phyloP scores from a whole-genome alignment of 1,284 basidiomycete genomes.

The Melanopsichium pennsylvanicum region DNA sequence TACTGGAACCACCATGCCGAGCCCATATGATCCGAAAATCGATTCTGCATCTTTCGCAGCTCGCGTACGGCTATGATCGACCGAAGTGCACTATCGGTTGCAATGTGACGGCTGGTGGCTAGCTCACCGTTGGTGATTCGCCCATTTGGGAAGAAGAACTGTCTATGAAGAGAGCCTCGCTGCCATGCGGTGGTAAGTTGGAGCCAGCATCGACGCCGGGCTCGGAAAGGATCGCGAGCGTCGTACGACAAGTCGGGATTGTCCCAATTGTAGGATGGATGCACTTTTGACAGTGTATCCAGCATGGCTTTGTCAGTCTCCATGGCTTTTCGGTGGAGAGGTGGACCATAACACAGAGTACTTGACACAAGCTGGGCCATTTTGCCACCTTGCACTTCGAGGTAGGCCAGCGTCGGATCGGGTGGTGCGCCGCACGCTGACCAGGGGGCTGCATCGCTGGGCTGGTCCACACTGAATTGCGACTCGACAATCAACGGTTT shows the following conservation, averaged over 20 bases:
- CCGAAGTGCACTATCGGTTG: constrained; percentile 28
- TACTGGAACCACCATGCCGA: constrained; percentile 49
- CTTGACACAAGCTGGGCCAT: constrained; percentile 37
- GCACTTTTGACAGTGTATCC: constrained; percentile 12
- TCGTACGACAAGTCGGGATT: constrained; percentile 30
- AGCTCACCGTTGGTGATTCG: constrained; percentile 45
- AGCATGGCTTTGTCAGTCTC: constrained; percentile 33
- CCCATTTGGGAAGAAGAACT: constrained; percentile 46
- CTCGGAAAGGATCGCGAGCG: constrained; percentile 30
- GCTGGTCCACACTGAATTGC: constrained; percentile 48
- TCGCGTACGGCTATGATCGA: constrained; percentile 28
- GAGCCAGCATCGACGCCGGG: constrained; percentile 38
- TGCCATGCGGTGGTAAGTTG: constrained; percentile 39
- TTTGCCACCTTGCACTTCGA: constrained; percentile 33
- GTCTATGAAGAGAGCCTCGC: constrained; percentile 30
- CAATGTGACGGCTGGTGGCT: constrained; percentile 39
- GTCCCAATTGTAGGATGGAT: constrained; percentile 25
- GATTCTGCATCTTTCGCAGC: constrained; percentile 30
- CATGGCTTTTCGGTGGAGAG: constrained; percentile 45
- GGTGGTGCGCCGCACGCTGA: constrained; percentile 24
- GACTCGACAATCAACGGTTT: constrained; percentile 39
- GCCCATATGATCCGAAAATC: constrained; percentile 31
- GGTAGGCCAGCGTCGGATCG: constrained; percentile 26
- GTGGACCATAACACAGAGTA: constrained; percentile 34
- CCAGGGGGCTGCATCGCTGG: constrained; percentile 37